Evolutionary conservation across 1,284 basidiomycete species (phyloP), one percentile per base, ranked within the genome.

Genomic region (Heterobasidion occidentale): DNA sequence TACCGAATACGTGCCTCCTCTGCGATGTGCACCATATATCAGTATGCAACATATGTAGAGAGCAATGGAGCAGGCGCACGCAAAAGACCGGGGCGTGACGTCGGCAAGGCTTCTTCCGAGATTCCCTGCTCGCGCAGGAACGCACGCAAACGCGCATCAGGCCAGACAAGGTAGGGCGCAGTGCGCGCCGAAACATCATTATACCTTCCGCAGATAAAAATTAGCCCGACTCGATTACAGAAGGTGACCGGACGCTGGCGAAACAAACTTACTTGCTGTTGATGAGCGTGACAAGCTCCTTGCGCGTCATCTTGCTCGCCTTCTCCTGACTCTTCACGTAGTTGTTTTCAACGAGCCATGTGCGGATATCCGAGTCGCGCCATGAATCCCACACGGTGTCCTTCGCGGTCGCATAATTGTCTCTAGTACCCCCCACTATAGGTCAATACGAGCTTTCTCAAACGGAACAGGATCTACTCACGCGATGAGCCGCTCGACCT

Each of bases 61-160:
- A 42, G 17, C 45, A 47, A 46, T 59, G 59, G 50, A 44, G 55
- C 14, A 36, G 9, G 72, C 80, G 57, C 63, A 84, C 86, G 84
- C 59, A 94, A 75, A 19, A 94, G 78, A 17, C 83, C 85, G 7
- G 86, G 81, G 50, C 92, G 83, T 12, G 68, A 69, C 1, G 77
- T 78, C 0, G 86, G 87, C 47, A 89, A 74, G 56, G 78, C 75
- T 17, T 77, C 75, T 64, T 94, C 90, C 60, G 79, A 75, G 44
- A 93, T 64, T 52, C 88, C 88, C 59, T 81, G 79, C 65, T 88
- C 81, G 57, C 90, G 80, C 35, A 94, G 78, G 68, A 86, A 92
- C 0, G 89, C 90, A 55, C 92, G 87, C 36, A 95, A 80, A 49
- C 92, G 82, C 3, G 92, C 89, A 64, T 94, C 92, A 14, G 92